Percentiles rank a stretch among this genome's conserved stretches.
These are phyloP conservation scores for Ganoderma sinense DNA, from an alignment of 1,284 basidiomycete species.

Conservation along the genomic window DNA sequence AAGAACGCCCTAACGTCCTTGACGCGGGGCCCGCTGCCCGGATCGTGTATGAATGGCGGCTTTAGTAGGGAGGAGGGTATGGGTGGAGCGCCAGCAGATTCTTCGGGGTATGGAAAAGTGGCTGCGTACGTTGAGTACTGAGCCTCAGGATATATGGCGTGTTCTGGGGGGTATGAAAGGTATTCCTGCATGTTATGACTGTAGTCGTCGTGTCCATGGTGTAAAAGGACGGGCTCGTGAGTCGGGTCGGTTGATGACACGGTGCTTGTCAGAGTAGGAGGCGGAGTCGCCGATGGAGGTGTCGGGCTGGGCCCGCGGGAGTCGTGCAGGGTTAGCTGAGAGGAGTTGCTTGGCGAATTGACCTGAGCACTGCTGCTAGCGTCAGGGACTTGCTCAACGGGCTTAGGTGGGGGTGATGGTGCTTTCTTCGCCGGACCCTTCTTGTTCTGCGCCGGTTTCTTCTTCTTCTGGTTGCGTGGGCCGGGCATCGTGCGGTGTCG, in stretches of 20 bases:
- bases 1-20: constrained; percentile 67
- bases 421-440: constrained; percentile 31
- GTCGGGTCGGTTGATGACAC: background rate
- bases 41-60: constrained; percentile 71
- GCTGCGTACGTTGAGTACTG: background rate
- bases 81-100: constrained; percentile 19
- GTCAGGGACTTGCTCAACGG: background rate
- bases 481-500: constrained; percentile 49
- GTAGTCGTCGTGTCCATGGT: background rate
- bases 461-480: constrained; percentile 53
- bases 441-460: constrained; percentile 45
- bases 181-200: background rate
- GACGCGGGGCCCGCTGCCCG: constrained; percentile 79
- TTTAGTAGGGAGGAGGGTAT: constrained; percentile 38
- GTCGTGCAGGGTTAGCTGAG: background rate
- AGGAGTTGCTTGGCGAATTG: background rate
- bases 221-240: background rate
- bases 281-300: constrained; percentile 8
- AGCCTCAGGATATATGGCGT: constrained; percentile 1
- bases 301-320: background rate
- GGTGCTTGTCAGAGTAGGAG: no score
- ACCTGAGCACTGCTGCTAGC: background rate
- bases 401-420: background rate
- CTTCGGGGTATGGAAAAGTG: constrained; percentile 14
- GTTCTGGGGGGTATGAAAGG: background rate